These are phyloP conservation scores for Mortierella sp. DNA, from an alignment of 371 early-diverging fungal species.

Conservation along the genomic window DNA sequence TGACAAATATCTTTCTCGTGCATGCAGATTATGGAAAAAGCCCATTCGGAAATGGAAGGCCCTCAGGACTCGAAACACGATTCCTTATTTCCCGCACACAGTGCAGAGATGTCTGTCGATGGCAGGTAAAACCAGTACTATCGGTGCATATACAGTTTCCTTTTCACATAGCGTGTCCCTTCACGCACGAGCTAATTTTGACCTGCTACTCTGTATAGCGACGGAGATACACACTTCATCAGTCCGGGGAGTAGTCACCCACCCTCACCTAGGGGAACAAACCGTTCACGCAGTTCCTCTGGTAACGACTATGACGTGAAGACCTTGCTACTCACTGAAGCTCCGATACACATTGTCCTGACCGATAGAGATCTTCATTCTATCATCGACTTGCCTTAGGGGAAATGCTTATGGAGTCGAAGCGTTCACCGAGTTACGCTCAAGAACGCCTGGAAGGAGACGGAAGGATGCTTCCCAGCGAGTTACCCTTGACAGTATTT, in stretches of 20 bases:
- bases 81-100: neutral
- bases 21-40: neutral
- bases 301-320: neutral
- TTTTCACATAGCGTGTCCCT: neutral
- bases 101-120: constrained; percentile 5
- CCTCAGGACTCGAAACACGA: neutral
- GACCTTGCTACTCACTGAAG: neutral
- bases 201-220: neutral
- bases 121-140: neutral
- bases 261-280: neutral
- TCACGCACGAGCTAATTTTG: neutral
- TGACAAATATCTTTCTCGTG: neutral
- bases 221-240: neutral
- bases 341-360: constrained; percentile 2
- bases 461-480: neutral
- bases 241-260: neutral
- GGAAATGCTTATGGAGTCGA: constrained; percentile 3
- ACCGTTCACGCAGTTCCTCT: neutral
- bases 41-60: constrained; percentile 1
- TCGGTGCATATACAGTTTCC: neutral
- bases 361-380: constrained; percentile 1
- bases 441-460: neutral
- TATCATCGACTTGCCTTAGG: neutral
- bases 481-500: neutral
- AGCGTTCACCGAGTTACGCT: neutral